Evolutionary conservation across 257 asterid genomes (phyloP).

Genomic region (Primulina huaijiensis): DNA sequence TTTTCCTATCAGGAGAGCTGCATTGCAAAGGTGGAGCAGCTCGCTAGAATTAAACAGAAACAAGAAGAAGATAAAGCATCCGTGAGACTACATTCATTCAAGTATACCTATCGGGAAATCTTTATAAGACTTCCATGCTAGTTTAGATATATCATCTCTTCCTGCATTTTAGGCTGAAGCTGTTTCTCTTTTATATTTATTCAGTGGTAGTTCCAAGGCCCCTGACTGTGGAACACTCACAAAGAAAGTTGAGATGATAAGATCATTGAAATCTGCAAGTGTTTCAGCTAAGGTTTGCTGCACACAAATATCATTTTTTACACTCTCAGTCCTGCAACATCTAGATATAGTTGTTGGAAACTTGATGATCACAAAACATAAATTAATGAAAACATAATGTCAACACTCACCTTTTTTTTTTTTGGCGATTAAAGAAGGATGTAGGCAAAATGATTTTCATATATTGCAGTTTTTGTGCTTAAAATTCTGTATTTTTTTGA

Average conservation of each 20-base stretch:
- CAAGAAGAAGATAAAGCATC: constrained; percentile 74
- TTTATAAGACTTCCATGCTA: not conserved
- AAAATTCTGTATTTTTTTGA: too few species aligned
- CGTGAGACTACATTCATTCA: constrained; percentile 76
- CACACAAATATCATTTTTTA: not conserved
- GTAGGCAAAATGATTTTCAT: not conserved
- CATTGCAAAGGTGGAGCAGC: constrained; percentile 69
- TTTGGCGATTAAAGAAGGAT: not conserved
- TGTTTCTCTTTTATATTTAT: constrained; percentile 19
- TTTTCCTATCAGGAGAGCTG: constrained; percentile 55
- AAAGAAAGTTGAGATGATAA: constrained; percentile 40
- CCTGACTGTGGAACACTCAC: constrained; percentile 33
- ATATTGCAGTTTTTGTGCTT: not conserved
- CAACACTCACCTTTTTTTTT: too few species aligned
- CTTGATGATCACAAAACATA: too few species aligned
- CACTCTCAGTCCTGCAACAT: not conserved
- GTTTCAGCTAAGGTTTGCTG: constrained; percentile 56
- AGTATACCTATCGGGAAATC: constrained; percentile 41
- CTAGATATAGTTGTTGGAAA: not conserved
- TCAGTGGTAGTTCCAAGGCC: constrained; percentile 52
- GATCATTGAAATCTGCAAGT: constrained; percentile 56
- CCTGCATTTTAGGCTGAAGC: constrained; percentile 4
- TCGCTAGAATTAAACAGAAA: constrained; percentile 72
- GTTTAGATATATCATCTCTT: constrained; percentile 9
- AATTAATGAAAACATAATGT: too few species aligned